These are phyloP conservation scores for Cucumis variabilis DNA, from an alignment of 331 rosid species.

Conservation along the genomic window DNA sequence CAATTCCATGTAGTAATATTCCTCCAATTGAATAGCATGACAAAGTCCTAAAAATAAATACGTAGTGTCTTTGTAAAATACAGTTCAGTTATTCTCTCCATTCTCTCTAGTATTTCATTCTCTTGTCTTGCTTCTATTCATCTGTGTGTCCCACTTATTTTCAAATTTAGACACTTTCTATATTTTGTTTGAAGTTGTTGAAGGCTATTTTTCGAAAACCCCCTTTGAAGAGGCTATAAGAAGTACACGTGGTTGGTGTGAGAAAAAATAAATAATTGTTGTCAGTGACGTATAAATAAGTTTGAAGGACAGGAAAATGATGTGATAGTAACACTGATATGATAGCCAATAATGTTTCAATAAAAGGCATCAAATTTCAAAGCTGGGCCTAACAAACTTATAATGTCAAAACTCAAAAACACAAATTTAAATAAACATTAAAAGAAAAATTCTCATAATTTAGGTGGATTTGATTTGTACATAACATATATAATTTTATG, in stretches of 20 bases:
- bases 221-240: background rate
- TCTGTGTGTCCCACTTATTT: too few species aligned
- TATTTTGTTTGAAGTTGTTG: too few species aligned
- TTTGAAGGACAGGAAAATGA: constrained; percentile 14
- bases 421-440: background rate
- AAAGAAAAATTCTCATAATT: background rate
- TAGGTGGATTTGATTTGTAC: background rate
- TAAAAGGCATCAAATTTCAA: background rate
- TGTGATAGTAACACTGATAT: background rate
- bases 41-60: too few species aligned
- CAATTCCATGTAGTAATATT: too few species aligned
- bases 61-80: too few species aligned
- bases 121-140: too few species aligned
- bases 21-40: too few species aligned
- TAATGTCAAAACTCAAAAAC: background rate
- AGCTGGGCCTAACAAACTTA: background rate
- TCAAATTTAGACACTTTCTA: too few species aligned
- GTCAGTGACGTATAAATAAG: background rate
- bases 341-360: background rate
- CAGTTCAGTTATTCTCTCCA: too few species aligned
- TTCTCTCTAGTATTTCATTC: too few species aligned
- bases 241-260: constrained; percentile 18
- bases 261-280: background rate
- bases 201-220: too few species aligned
- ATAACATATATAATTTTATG: too few species aligned